These are phyloP conservation scores for Phtheirospermum japonicum DNA, from an alignment of 257 asterid species.

Conservation along the genomic window DNA sequence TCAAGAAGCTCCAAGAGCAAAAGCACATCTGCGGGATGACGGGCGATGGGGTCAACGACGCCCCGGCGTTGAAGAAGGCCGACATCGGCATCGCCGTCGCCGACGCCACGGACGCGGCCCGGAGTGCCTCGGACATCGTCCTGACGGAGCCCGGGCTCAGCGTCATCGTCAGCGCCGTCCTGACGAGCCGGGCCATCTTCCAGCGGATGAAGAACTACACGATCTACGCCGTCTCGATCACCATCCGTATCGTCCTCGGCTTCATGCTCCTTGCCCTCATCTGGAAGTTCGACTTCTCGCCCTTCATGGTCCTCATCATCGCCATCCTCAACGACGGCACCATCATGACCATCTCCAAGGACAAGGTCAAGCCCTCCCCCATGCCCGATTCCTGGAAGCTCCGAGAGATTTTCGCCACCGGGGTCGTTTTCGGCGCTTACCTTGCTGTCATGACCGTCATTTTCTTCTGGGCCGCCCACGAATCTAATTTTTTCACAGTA, in stretches of 20 bases:
- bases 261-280: constrained; percentile 58
- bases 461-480: constrained; percentile 52
- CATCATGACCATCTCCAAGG: constrained; percentile 61
- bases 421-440: constrained; percentile 58
- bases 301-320: constrained; percentile 63
- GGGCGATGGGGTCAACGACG: constrained; percentile 67
- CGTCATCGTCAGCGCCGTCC: constrained; percentile 51
- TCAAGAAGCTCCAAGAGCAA: constrained; percentile 55
- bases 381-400: constrained; percentile 64
- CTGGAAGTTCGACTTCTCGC: constrained; percentile 67
- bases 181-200: constrained; percentile 56
- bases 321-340: constrained; percentile 67
- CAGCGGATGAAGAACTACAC: constrained; percentile 73
- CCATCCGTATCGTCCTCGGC: constrained; percentile 57
- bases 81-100: constrained; percentile 63
- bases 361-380: constrained; percentile 60
- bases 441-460: constrained; percentile 58
- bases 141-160: constrained; percentile 56
- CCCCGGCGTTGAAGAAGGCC: constrained; percentile 55
- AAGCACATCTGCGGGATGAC: constrained; percentile 65
- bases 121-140: constrained; percentile 55
- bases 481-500: constrained; percentile 45
- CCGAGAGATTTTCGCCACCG: constrained; percentile 62
- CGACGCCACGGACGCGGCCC: constrained; percentile 61
- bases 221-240: constrained; percentile 60